Evolutionary conservation across 2,329 filamentous ascomycete genomes (phyloP).

Genomic region (Cladosporium sp.): DNA sequence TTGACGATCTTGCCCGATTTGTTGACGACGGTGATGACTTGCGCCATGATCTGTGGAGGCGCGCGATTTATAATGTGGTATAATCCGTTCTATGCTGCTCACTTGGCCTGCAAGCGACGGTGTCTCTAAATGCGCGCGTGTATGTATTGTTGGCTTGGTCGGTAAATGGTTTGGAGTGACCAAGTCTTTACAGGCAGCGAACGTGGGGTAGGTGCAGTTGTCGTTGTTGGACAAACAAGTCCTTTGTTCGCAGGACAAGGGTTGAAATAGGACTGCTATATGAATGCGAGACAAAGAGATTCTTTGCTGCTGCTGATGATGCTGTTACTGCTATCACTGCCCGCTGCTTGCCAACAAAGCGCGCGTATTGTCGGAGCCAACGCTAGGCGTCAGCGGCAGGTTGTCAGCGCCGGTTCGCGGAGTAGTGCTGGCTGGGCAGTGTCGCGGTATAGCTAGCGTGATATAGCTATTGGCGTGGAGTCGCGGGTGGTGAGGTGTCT

Average conservation of each 20-base stretch:
- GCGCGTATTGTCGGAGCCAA: neutral
- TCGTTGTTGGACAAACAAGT: conserved; percentile 6
- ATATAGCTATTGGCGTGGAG: conserved; percentile 8
- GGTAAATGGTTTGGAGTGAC: neutral
- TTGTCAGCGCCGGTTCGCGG: neutral
- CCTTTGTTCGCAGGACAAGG: conserved; percentile 8
- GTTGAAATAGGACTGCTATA: conserved; percentile 5
- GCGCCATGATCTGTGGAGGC: conserved; percentile 29
- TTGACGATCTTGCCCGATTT: conserved; percentile 87
- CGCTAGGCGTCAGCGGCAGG: conserved; percentile 3
- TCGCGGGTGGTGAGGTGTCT: conserved; percentile 7
- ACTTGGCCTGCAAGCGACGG: conserved; percentile 10
- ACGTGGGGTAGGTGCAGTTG: neutral
- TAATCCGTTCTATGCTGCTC: conserved; percentile 1
- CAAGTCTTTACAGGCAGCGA: conserved; percentile 6
- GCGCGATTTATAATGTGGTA: neutral
- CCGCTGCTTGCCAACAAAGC: conserved; percentile 9
- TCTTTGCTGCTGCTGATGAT: neutral
- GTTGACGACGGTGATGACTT: conserved; percentile 87
- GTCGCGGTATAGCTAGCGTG: conserved; percentile 6
- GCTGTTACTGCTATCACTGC: too few relatives aligned
- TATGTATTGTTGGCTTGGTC: neutral
- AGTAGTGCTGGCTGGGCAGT: neutral
- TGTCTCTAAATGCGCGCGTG: too few relatives aligned
- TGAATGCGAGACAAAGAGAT: neutral